Evolutionary conservation across 2,329 filamentous ascomycete species (phyloP).

Genomic region (Diaporthe sp.): DNA sequence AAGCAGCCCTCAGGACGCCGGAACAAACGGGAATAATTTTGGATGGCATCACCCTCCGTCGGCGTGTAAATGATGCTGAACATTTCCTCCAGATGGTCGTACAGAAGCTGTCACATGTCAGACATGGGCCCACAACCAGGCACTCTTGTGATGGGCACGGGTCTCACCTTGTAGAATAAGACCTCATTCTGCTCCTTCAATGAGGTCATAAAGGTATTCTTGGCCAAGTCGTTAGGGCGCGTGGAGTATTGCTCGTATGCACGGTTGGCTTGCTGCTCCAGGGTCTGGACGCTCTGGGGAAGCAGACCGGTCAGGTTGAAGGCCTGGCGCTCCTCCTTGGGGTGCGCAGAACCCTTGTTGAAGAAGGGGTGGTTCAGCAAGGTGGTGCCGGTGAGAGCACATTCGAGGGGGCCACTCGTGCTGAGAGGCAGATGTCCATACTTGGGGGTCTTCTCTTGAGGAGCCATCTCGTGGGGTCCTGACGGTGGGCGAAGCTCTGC

Average conservation of each 20-base stretch:
- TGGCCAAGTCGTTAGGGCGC: conserved; percentile 75
- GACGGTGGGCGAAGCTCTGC: background rate
- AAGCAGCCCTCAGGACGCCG: conserved; percentile 85
- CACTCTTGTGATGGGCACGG: background rate
- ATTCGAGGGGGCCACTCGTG: conserved; percentile 63
- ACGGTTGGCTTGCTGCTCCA: conserved; percentile 82
- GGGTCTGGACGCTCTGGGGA: conserved; percentile 78
- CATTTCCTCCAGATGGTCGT: conserved; percentile 88
- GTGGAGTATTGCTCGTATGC: conserved; percentile 85
- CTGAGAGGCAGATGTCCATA: conserved; percentile 63
- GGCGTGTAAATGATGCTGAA: conserved; percentile 93
- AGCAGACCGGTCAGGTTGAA: conserved; percentile 83
- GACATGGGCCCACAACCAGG: background rate
- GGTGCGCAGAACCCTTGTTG: conserved; percentile 89
- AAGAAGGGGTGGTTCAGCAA: conserved; percentile 77
- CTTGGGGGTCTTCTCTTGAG: conserved; percentile 48
- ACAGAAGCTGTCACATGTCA: conserved; percentile 68
- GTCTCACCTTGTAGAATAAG: conserved; percentile 78
- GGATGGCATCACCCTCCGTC: conserved; percentile 89
- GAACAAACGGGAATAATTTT: conserved; percentile 85
- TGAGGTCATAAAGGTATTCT: conserved; percentile 90
- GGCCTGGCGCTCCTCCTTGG: conserved; percentile 73
- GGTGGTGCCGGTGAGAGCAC: conserved; percentile 63
- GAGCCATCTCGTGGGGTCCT: conserved; percentile 1
- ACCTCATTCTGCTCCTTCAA: conserved; percentile 90